Base-by-base conservation (phyloP, 1,284 basidiomycete genomes). In the Cerrena zonata region DNA sequence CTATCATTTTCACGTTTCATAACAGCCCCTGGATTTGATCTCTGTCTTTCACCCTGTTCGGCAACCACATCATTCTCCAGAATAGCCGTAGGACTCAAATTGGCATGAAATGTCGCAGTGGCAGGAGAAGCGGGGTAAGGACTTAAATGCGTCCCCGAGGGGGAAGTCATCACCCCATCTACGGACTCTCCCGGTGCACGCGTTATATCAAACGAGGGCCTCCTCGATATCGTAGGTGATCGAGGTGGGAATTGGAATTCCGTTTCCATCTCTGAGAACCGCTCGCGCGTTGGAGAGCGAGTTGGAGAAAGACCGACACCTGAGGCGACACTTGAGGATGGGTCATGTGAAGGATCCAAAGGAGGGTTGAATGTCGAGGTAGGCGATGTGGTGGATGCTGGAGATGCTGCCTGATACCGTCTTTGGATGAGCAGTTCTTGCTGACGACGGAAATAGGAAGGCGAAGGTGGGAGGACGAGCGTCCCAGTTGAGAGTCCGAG, bases 401-500 rank as follows among this genome's bases (percentile, higher is more conserved):
- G 51, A 19, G 13, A 45, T 36, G 2, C 27, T 18, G 13, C 7
- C 15, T 34, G 30, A 22, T 22, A 18, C 38, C 24, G 2, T 3
- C 30, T 27, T 19, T 50, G 50, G 0, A 50, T 48, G 18, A 64
- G 52, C 27, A 58, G 52, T 5, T 58, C 56, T 50, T 58, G 58
- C 23, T 59, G 55, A 24, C 58, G 78, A 5, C 80, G 74, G 64
- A 88, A 89, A 61, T 80, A 83, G 1, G 79, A 81, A 0, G 90
- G 91, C 22, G 84, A 80, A 2, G 85, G 79, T 0, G 89, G 89
- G 4, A 96, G 78, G 30, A 95, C 67, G 34, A 94, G 72, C 0
- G 90, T 87, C 1, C 94, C 95, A 0, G 82, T 75, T 1, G 89
- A 85, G 10, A 95, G 72, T 1, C 94, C 95, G 11, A 97, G 71